phyloP scores from a whole-genome alignment of 2,329 filamentous ascomycete genomes.

The Torrubiella hemipterigena region DNA sequence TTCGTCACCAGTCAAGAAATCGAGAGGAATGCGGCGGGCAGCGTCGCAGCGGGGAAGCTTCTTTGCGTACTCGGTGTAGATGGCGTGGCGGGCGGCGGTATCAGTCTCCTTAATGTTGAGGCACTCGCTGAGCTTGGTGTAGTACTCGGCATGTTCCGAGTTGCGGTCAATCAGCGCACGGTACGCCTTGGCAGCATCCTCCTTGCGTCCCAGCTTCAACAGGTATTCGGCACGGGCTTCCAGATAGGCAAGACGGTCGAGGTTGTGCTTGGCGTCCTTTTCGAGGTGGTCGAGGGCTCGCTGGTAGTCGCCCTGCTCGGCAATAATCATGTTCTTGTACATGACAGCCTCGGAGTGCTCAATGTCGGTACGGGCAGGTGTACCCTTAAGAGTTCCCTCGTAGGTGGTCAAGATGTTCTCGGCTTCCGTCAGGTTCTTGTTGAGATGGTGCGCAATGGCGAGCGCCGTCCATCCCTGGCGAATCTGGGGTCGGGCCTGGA shows the following conservation, averaged over 20 bases:
- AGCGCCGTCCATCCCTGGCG: conserved; percentile 97
- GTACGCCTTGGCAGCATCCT: conserved; percentile 76
- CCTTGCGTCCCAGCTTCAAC: conserved; percentile 59
- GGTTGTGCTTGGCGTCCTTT: conserved; percentile 59
- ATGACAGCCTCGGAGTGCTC: conserved; percentile 89
- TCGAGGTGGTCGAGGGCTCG: conserved; percentile 81
- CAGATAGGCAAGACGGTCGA: conserved; percentile 76
- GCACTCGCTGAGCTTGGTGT: conserved; percentile 60
- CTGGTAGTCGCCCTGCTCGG: conserved; percentile 73
- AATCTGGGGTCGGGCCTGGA: conserved; percentile 68
- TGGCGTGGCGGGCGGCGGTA: conserved; percentile 49
- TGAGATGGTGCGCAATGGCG: conserved; percentile 82
- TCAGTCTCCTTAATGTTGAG: conserved; percentile 51
- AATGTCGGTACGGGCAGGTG: conserved; percentile 65
- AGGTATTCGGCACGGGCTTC: conserved; percentile 81
- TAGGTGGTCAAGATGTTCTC: conserved; percentile 87
- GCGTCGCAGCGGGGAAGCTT: conserved; percentile 79
- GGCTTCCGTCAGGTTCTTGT: conserved; percentile 73
- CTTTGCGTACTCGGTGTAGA: conserved; percentile 67
- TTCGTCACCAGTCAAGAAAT: conserved; percentile 73
- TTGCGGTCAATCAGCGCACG: conserved; percentile 74
- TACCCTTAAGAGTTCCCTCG: conserved; percentile 80
- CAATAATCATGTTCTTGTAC: conserved; percentile 93
- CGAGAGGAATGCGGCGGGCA: conserved; percentile 72
- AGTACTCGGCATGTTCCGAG: conserved; percentile 77